phyloP scores from a whole-genome alignment of 1,284 basidiomycete species.

The Neonothopanus nambi region DNA sequence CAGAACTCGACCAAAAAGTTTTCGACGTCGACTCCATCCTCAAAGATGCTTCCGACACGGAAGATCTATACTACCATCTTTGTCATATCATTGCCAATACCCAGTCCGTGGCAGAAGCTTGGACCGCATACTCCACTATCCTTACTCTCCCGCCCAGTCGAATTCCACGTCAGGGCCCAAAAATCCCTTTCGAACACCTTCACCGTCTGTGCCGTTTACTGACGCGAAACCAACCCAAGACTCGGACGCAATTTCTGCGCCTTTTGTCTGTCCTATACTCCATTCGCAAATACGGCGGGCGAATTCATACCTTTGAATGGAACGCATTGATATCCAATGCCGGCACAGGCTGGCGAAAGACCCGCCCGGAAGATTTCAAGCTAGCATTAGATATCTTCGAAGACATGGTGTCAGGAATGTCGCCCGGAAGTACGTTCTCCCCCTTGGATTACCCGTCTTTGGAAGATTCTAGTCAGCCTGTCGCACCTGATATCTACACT shows the following conservation, averaged over 20 bases:
- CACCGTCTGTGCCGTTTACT: conserved; percentile 62
- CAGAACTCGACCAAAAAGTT: not conserved
- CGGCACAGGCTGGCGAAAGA: conserved; percentile 65
- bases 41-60: not conserved
- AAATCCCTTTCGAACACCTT: conserved; percentile 53
- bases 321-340: conserved; percentile 69
- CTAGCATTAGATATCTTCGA: conserved; percentile 59
- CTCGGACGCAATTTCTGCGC: conserved; percentile 57
- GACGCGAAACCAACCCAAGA: conserved; percentile 50
- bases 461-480: conserved; percentile 8
- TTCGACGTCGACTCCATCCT: not conserved
- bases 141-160: conserved; percentile 30
- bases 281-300: conserved; percentile 52
- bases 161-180: conserved; percentile 22
- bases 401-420: conserved; percentile 50
- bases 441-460: conserved; percentile 16
- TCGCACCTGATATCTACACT: conserved; percentile 62
- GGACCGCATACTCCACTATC: conserved; percentile 59
- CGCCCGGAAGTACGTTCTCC: conserved; percentile 44
- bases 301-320: conserved; percentile 64
- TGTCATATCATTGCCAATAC: conserved; percentile 38
- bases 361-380: conserved; percentile 54
- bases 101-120: conserved; percentile 48
- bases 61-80: conserved; percentile 22
- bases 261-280: conserved; percentile 62